Percentiles rank a stretch among this genome's conserved stretches.
Conservation (phyloP, 495 filamentous ascomycete species). For the Penicillium macrosclerotiorum region DNA sequence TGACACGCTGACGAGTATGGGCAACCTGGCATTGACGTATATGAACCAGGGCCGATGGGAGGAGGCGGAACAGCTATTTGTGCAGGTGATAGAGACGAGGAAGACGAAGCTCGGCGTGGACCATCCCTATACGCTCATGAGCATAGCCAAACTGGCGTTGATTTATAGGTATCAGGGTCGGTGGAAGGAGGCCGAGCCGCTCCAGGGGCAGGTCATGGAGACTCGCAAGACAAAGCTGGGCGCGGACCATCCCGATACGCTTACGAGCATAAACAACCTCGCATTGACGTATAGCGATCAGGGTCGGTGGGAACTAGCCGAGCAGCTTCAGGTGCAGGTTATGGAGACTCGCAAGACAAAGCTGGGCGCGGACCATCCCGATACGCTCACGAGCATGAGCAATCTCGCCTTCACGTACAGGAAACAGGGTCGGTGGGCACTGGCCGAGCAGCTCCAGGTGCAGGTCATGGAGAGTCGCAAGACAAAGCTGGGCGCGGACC, state of each 20-base stretch:
- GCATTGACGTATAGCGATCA: constrained; percentile 21
- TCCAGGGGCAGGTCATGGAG: constrained; percentile 19
- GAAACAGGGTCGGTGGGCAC: constrained; percentile 1
- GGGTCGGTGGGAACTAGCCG: constrained; percentile 24
- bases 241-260: constrained; percentile 34
- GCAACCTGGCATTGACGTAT: too few species aligned
- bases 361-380: constrained; percentile 34
- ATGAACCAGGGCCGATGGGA: too few species aligned
- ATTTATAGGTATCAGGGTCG: too few species aligned
- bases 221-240: constrained; percentile 24
- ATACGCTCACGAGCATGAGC: constrained; percentile 10
- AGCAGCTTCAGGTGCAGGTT: constrained; percentile 16
- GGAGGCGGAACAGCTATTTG: too few species aligned
- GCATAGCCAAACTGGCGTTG: too few species aligned
- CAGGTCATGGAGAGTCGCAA: constrained; percentile 1
- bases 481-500: constrained; percentile 7
- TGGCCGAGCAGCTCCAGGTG: background rate
- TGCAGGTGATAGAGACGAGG: too few species aligned
- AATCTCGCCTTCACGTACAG: constrained; percentile 6
- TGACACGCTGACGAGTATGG: too few species aligned
- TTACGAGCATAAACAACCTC: constrained; percentile 21
- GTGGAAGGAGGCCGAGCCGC: constrained; percentile 27
- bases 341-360: constrained; percentile 13
- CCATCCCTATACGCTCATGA: too few species aligned
- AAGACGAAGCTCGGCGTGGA: too few species aligned